phyloP scores from a whole-genome alignment of 169 alveolate species.

The Plasmodium vinckei region DNA sequence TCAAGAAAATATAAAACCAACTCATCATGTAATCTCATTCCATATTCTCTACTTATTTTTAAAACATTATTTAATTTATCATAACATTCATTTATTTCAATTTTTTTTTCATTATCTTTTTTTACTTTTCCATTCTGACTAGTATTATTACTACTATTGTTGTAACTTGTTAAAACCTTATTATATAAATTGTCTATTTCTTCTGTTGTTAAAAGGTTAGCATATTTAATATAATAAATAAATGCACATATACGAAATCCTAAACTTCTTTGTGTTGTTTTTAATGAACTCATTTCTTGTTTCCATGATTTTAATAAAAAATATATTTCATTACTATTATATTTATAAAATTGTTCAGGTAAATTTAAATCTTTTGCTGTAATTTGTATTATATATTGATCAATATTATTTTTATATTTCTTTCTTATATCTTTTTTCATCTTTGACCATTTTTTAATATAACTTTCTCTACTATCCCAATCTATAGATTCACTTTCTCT shows the following conservation, averaged over 20 bases:
- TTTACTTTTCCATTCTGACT: neutral
- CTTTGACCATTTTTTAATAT: constrained; percentile 52
- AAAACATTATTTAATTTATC: constrained; percentile 17
- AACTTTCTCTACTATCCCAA: constrained; percentile 36
- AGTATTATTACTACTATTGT: neutral
- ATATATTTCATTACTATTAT: constrained; percentile 55
- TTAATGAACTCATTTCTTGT: constrained; percentile 57
- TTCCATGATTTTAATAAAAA: constrained; percentile 55
- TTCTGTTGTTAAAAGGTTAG: constrained; percentile 21
- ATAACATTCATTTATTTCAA: constrained; percentile 35
- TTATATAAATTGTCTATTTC: constrained; percentile 13
- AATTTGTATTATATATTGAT: constrained; percentile 26
- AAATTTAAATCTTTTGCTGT: constrained; percentile 35
- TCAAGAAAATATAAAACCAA: constrained; percentile 35
- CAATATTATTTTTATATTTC: constrained; percentile 15
- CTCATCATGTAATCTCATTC: constrained; percentile 42
- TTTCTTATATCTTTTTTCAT: constrained; percentile 61
- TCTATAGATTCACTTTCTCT: constrained; percentile 17
- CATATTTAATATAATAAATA: constrained; percentile 7
- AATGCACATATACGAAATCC: constrained; percentile 73
- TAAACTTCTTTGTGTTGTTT: constrained; percentile 42
- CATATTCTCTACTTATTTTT: constrained; percentile 50
- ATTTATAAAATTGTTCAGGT: constrained; percentile 32
- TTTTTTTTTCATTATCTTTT: neutral
- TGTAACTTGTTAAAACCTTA: neutral